Evolutionary conservation across 2,329 filamentous ascomycete species (phyloP).

Genomic region (Cercospora zeina): DNA sequence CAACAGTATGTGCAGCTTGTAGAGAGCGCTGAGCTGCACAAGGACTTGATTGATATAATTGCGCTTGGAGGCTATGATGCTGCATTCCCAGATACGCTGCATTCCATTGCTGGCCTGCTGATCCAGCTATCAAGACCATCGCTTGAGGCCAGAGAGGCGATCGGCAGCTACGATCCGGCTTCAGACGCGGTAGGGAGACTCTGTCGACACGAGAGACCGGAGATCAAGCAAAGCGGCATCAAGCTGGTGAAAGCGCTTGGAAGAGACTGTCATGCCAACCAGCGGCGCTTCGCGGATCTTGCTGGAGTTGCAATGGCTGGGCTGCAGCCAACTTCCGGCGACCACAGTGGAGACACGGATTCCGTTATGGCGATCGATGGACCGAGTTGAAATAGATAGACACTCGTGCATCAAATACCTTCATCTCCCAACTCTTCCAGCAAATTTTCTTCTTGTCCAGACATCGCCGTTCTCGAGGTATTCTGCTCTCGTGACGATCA

Average conservation of each 20-base stretch:
- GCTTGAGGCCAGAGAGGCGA: slow-evolving; percentile 25
- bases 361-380: slow-evolving; percentile 10
- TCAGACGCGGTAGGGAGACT: slow-evolving; percentile 27
- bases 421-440: slow-evolving; percentile 36
- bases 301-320: slow-evolving; percentile 26
- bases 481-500: slow-evolving; percentile 81
- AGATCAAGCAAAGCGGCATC: slow-evolving; percentile 35
- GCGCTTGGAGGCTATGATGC: slow-evolving; percentile 8
- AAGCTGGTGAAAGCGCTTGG: slow-evolving; percentile 37
- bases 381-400: slow-evolving; percentile 13
- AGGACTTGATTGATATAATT: slow-evolving; percentile 19
- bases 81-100: slow-evolving; percentile 31
- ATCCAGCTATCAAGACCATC: slow-evolving; percentile 35
- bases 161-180: slow-evolving; percentile 27
- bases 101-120: slow-evolving; percentile 36
- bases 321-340: slow-evolving; percentile 3
- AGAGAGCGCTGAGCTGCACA: slow-evolving; percentile 19
- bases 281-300: slow-evolving; percentile 32
- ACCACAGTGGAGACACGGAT: slow-evolving; percentile 11
- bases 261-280: slow-evolving; percentile 31
- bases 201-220: slow-evolving; percentile 31
- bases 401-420: background rate
- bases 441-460: slow-evolving; percentile 41
- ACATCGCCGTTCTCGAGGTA: slow-evolving; percentile 79
- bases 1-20: slow-evolving; percentile 22